Percentiles rank a stretch among this genome's conserved stretches.
Evolutionary conservation across 2,329 filamentous ascomycete species (phyloP).

Genomic region (Leptodontidium sp.): DNA sequence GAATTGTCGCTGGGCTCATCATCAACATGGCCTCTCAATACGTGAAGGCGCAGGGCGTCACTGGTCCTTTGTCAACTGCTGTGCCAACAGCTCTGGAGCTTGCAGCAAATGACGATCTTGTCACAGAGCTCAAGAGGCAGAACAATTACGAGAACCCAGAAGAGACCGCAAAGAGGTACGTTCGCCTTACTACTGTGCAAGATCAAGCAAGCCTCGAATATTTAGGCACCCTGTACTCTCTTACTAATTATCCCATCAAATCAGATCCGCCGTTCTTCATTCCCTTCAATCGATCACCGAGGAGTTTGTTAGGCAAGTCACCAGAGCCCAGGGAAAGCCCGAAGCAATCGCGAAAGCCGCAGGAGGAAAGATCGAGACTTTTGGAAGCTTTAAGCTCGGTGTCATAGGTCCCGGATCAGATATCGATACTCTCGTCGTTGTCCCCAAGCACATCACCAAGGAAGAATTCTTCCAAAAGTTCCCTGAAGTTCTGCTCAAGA

Average conservation of each 20-base stretch:
- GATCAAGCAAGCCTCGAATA: not conserved
- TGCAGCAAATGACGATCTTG: slow-evolving; percentile 77
- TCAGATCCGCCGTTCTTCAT: slow-evolving; percentile 69
- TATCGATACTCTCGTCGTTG: slow-evolving; percentile 95
- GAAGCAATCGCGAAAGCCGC: slow-evolving; percentile 82
- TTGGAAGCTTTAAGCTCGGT: slow-evolving; percentile 92
- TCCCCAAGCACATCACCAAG: slow-evolving; percentile 85
- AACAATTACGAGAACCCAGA: slow-evolving; percentile 89
- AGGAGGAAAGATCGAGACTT: slow-evolving; percentile 93
- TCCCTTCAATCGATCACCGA: slow-evolving; percentile 82
- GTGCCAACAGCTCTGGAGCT: slow-evolving; percentile 82
- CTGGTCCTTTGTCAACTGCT: slow-evolving; percentile 79
- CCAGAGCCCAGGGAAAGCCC: slow-evolving; percentile 64
- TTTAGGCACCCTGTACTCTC: slow-evolving; percentile 10
- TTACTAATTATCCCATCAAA: slow-evolving; percentile 29
- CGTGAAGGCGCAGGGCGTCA: slow-evolving; percentile 66
- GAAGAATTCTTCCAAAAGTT: slow-evolving; percentile 94
- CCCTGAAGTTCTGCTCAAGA: slow-evolving; percentile 77
- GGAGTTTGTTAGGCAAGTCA: slow-evolving; percentile 86
- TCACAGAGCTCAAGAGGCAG: slow-evolving; percentile 85
- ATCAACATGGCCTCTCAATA: slow-evolving; percentile 43
- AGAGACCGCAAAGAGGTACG: slow-evolving; percentile 83
- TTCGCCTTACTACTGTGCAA: not conserved
- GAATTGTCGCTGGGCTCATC: slow-evolving; percentile 1
- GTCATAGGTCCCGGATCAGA: slow-evolving; percentile 96